Conservation (phyloP, 352 stramenopile species). For the Phytophthora hibernalis region DNA sequence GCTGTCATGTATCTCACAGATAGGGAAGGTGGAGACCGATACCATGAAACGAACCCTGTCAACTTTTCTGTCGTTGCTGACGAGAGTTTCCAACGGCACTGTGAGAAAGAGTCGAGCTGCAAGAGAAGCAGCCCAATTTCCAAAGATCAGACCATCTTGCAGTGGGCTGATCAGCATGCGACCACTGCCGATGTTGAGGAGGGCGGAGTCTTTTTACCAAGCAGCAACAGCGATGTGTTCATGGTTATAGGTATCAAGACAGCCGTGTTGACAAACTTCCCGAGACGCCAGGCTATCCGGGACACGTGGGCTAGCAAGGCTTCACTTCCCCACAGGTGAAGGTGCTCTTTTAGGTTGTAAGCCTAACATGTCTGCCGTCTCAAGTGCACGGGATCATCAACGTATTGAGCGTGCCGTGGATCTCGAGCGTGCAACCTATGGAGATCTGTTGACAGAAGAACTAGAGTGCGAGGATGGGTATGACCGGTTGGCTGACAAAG, state of each 20-base stretch:
- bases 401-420: constrained; percentile 6
- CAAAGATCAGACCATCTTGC: neutral
- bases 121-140: neutral
- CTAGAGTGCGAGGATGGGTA: constrained; percentile 61
- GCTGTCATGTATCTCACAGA: neutral
- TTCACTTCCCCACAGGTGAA: constrained; percentile 12
- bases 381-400: neutral
- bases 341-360: constrained; percentile 41
- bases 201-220: neutral
- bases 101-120: neutral
- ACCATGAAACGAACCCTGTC: neutral
- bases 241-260: constrained; percentile 50
- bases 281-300: constrained; percentile 43
- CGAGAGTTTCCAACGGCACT: neutral
- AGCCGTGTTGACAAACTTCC: constrained; percentile 34
- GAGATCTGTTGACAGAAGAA: constrained; percentile 53
- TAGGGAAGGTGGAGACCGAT: neutral
- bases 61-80: constrained; percentile 9
- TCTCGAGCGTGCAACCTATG: constrained; percentile 13
- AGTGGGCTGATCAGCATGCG: neutral
- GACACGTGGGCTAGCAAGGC: constrained; percentile 41
- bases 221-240: constrained; percentile 6
- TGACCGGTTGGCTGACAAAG: constrained; percentile 50
- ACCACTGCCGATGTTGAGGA: neutral
- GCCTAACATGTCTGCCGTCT: neutral